Evolutionary conservation across 768 basidiomycete species (phyloP), one percentile per base, ranked within the genome.

Genomic region (Paxillus involutus): DNA sequence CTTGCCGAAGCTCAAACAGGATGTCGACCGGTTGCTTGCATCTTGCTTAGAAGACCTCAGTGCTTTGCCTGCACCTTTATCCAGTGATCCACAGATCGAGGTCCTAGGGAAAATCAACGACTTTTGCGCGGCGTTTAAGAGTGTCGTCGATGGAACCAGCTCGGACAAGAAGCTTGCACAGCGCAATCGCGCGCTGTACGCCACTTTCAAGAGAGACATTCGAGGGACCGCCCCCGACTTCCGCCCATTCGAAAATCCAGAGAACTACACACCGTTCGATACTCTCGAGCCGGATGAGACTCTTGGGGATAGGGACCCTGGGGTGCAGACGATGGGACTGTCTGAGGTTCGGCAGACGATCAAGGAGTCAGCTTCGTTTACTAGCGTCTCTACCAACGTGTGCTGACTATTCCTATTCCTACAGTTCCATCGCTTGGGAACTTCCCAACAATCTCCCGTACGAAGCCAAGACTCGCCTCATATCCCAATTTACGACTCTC

Each of bases 101-200:
- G 69, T 86, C 1, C 68, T 79, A 2, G 60, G 63, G 4, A 73
- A 73, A 8, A 67, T 84, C 39, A 77, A 67, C 0, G 60, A 59
- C 0, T 85, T 87, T 53, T 81, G 76, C 51, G 60, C 67, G n/a
- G 75, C 67, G 2, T 69, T 78, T 44, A 66, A 60, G 19, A 57
- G 60, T 3, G 57, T 54, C 1, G 72, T 77, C 24, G 59, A 64
- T 5, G 80, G 77, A 1, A 50, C 56, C 4, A 58, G 63, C 36
- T 61, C 68, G 5, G 59, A 72, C 52, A 76, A 77, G 60, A 47
- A 7, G 1, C 67, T 80, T 17, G 72, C 71, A 0, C 78, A 75
- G 49, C 52, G 53, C 2, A 74, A 73, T 33, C 68, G 69, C n/a
- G 61, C 55, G 0, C 55, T 63, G 1, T 80, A 77, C 52, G 44